Evolutionary conservation across 805 yeast species (phyloP).

Genomic region (Kluyveromyces wickerhamii): DNA sequence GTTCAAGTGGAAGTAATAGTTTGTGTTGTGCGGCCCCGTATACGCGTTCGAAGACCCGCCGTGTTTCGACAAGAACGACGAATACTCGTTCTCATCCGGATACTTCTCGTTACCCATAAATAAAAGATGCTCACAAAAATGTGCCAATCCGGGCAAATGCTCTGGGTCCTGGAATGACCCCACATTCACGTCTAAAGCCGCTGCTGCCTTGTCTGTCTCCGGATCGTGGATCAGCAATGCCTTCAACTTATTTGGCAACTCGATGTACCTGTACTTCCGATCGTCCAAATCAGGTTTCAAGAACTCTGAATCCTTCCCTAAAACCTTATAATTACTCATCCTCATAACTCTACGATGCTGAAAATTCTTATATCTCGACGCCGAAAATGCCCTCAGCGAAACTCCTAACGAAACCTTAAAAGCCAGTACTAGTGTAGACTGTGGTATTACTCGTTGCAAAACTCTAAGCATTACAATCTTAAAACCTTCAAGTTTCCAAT

Average conservation of each 20-base stretch:
- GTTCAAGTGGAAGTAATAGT: slow-evolving; percentile 81
- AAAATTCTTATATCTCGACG: background rate
- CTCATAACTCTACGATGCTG: background rate
- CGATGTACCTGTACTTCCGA: slow-evolving; percentile 60
- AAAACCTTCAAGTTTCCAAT: too few species aligned
- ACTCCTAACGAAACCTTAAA: background rate
- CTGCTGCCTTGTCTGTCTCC: slow-evolving; percentile 66
- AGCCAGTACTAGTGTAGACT: background rate
- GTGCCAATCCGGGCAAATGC: slow-evolving; percentile 65
- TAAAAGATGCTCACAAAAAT: slow-evolving; percentile 64
- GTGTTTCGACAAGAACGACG: slow-evolving; percentile 69
- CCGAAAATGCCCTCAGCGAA: too few species aligned
- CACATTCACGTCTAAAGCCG: slow-evolving; percentile 69
- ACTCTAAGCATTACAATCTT: slow-evolving; percentile 1
- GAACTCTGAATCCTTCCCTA: slow-evolving; percentile 19
- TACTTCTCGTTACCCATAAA: slow-evolving; percentile 78
- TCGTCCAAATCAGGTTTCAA: slow-evolving; percentile 53
- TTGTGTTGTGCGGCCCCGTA: slow-evolving; percentile 82
- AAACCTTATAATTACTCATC: slow-evolving; percentile 10
- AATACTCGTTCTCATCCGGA: slow-evolving; percentile 72
- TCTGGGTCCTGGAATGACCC: slow-evolving; percentile 68
- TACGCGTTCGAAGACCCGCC: slow-evolving; percentile 90
- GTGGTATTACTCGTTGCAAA: background rate
- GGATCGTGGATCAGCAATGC: slow-evolving; percentile 64
- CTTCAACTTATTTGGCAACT: slow-evolving; percentile 47